Percentiles rank a stretch among this genome's conserved stretches.
Evolutionary conservation across 164 flowering plant species (phyloP).

Genomic region (Nymphaea colorata): DNA sequence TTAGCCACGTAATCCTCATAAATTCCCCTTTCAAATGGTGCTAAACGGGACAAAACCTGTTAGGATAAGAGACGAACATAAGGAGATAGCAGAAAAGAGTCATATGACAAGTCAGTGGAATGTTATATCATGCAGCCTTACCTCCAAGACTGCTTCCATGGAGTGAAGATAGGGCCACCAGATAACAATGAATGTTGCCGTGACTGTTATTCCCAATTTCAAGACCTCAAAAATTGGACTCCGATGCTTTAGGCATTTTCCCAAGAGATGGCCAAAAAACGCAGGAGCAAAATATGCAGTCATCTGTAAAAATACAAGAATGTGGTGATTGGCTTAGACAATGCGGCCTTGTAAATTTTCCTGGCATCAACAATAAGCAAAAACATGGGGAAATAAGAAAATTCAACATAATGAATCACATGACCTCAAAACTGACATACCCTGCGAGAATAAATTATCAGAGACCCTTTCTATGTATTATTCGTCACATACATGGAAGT

Average conservation of each 20-base stretch:
- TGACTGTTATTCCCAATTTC: conserved; percentile 63
- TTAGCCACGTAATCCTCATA: conserved; percentile 97
- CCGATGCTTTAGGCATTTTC: conserved; percentile 53
- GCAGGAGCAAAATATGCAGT: conserved; percentile 97
- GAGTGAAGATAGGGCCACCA: conserved; percentile 94
- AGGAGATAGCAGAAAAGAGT: neutral
- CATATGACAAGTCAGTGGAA: neutral
- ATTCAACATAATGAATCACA: too few species aligned
- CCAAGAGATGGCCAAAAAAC: conserved; percentile 75
- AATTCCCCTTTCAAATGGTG: conserved; percentile 92
- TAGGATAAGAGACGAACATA: conserved; percentile 1
- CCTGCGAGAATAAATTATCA: too few species aligned
- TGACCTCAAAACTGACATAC: too few species aligned
- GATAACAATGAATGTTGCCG: conserved; percentile 65
- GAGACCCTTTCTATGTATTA: too few species aligned
- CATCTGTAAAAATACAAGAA: conserved; percentile 50
- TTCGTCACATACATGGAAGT: too few species aligned
- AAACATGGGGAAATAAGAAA: too few species aligned
- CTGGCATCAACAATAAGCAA: too few species aligned
- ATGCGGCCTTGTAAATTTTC: neutral
- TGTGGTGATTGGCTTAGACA: neutral
- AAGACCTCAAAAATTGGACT: conserved; percentile 57
- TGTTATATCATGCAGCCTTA: conserved; percentile 12
- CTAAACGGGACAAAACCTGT: conserved; percentile 86
- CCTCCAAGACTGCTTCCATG: conserved; percentile 43